Evolutionary conservation across 208 protist genomes (phyloP), one percentile per base, ranked within the genome.

Genomic region (Herpetomonas muscarum): DNA sequence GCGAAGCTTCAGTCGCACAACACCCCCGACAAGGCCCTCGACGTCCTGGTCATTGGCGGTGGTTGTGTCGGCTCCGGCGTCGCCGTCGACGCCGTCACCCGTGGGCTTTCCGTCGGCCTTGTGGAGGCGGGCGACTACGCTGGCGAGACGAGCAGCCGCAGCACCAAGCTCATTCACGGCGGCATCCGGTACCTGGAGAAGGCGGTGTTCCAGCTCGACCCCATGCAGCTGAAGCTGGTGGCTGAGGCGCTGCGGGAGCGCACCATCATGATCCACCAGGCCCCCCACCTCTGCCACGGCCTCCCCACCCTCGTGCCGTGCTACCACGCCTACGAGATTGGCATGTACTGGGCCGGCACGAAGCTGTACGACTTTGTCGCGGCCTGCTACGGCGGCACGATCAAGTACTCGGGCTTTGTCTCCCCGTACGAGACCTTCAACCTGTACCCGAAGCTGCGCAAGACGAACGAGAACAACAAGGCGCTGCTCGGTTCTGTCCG

Each of bases 151-250:
- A 94, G 85, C 61, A 95, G 85, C 56, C 87, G 90, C n/a, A 92
- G 87, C 49, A 98, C 96, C 3, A 99, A 98, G 74, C 90, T 99
- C 17, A 97, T 98, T 48, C 97, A 99, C 67, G 97, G 97, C 52
- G 96, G 96, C 45, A 92, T 99, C 44, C 93, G 97, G n/a, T 99
- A 99, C 67, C 80, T 99, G 42, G 68, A 97, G 69, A 92, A 94
- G 67, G 76, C 90, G 17, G 82, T 94, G 31, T 84, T 93, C 49
- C 70, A 88, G 74, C 57, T 79, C 19, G 81, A 97, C 78, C 66
- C 75, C 21, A 75, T 83, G 55, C 89, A 98, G 64, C 68, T 97
- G 7, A 76, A 83, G 32, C 70, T 98, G 9, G 94, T 98, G 0
- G 74, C 83, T 4, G 94, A 97, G 58, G 92, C 90, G 25, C 69